These are phyloP conservation scores for Atkinsonella hypoxylon DNA, from an alignment of 2,329 filamentous ascomycete genomes.

Conservation along the genomic window DNA sequence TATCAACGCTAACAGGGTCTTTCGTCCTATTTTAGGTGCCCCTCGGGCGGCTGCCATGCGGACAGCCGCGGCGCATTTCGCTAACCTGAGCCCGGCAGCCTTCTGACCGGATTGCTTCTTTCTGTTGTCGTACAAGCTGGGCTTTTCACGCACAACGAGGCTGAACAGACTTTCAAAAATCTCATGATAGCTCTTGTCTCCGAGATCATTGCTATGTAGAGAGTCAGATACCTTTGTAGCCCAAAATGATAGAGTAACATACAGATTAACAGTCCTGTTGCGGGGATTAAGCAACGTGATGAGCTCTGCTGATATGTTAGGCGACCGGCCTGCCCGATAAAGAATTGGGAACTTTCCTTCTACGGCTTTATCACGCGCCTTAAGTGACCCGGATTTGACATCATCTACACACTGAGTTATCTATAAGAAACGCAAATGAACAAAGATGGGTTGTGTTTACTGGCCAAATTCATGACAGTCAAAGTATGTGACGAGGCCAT, in stretches of 20 bases:
- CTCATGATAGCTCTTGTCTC: constrained; percentile 67
- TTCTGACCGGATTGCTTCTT: constrained; percentile 33
- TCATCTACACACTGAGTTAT: constrained; percentile 15
- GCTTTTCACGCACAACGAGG: constrained; percentile 55
- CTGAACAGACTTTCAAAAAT: constrained; percentile 74
- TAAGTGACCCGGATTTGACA: constrained; percentile 22
- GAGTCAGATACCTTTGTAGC: constrained; percentile 1
- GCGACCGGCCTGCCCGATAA: not conserved
- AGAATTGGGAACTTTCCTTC: constrained; percentile 21
- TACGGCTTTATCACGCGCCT: constrained; percentile 27
- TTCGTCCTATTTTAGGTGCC: constrained; percentile 54
- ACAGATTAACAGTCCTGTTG: constrained; percentile 26
- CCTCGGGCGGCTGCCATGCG: constrained; percentile 61
- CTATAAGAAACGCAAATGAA: constrained; percentile 7
- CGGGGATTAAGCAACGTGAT: constrained; percentile 24
- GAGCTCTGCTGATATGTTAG: constrained; percentile 18
- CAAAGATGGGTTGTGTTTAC: constrained; percentile 11
- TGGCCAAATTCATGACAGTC: constrained; percentile 23
- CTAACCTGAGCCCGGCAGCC: constrained; percentile 44
- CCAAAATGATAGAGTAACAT: constrained; percentile 10
- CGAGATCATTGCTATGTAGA: constrained; percentile 32
- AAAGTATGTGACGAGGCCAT: constrained; percentile 23
- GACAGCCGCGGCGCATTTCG: constrained; percentile 58
- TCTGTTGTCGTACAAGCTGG: constrained; percentile 43
- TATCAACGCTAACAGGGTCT: constrained; percentile 67